Evolutionary conservation across 371 early-diverging fungal species (phyloP).

Genomic region (Blastocladiella emersonii): DNA sequence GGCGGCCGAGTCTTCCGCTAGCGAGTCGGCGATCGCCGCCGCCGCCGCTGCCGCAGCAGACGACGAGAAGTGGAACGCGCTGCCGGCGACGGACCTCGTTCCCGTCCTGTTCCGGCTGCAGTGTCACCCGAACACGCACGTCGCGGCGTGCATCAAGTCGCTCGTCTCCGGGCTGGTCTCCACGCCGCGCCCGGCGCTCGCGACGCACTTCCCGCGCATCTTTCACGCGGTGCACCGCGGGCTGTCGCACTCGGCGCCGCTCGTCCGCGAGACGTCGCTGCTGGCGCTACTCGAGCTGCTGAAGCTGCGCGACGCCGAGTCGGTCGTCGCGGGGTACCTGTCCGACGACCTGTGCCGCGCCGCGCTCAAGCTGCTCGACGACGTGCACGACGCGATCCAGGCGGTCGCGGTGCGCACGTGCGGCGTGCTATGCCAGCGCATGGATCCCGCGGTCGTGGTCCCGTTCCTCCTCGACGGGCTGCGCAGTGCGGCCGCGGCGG

Average conservation of each 20-base stretch:
- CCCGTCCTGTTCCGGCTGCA: not conserved
- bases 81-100: not conserved
- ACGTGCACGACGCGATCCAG: slow-evolving; percentile 72
- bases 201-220: not conserved
- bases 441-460: slow-evolving; percentile 56
- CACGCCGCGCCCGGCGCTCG: not conserved
- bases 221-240: not conserved
- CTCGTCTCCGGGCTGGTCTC: not conserved
- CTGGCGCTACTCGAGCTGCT: not conserved
- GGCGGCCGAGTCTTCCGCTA: not conserved
- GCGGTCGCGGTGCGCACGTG: slow-evolving; percentile 81
- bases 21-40: too few relatives aligned
- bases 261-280: not conserved
- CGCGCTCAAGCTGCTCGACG: slow-evolving; percentile 63
- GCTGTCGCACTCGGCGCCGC: not conserved
- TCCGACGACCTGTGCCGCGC: not conserved
- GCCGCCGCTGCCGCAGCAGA: not conserved
- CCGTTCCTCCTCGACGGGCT: slow-evolving; percentile 78
- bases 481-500: slow-evolving; percentile 73
- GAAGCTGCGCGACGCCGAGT: not conserved
- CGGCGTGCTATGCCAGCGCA: slow-evolving; percentile 20
- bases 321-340: not conserved
- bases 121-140: not conserved
- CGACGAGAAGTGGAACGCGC: not conserved
- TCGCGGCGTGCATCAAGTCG: not conserved